Evolutionary conservation across 371 early-diverging fungal species (phyloP), one percentile per base, ranked within the genome.

Genomic region (Saksenaea oblongispora): DNA sequence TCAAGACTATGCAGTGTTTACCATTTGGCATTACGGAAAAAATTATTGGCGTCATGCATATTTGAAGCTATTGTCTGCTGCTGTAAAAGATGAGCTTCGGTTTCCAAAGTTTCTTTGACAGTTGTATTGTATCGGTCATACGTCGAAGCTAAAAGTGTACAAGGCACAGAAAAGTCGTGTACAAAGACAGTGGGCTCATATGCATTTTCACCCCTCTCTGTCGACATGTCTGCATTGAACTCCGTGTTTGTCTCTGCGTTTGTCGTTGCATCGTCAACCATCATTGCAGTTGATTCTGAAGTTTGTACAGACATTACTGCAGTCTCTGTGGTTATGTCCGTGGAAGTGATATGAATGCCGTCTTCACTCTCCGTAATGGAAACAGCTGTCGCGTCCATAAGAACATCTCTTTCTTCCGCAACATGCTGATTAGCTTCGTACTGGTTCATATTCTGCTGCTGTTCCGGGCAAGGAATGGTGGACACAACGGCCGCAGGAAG

Each of bases 11-110:
- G 15, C 57, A 18, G 22, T 1, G 17, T 4, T 24, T 69, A 74
- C 80, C 82, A 81, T 70, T 81, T 76, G 2, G 47, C 66, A 31
- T 71, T 73, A 28, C 71, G 67, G 34, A 73, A 81, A 61, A 66
- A 76, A 39, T 76, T 70, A 36, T 78, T 76, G 22, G 22, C 59
- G 10, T 67, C 54, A 1, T 70, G 37, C 18, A 68, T 63, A 7
- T 31, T 63, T 2, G 41, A 18, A 3, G 58, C 11, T 34, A 66
- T 15, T 1, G 69, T 36, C 22, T 31, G 27, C 62, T 71, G 71
- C 34, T 72, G 73, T 8, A 71, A 58, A 1, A 54, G 24, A 18
- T 58, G 14, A 15, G 5, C 1, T n/a, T 76, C 74, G 5, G 57
- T 51, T 51, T 61, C 51, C n/a, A 74, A 36, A 5, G 68, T 65